Conservation (phyloP, 768 basidiomycete genomes). For the Kwoniella botswanensis region DNA sequence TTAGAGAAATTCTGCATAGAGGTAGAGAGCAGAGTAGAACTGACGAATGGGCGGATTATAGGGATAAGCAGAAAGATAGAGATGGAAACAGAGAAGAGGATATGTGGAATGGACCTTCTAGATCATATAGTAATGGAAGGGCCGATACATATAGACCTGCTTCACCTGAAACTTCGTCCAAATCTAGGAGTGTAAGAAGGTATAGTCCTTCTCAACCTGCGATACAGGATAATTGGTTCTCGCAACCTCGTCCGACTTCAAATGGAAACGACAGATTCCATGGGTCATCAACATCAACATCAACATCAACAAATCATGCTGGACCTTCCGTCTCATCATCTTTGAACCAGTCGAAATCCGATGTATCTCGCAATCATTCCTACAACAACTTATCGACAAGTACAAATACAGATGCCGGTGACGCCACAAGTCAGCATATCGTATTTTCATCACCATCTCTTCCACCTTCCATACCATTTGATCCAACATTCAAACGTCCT, state of each 20-base stretch:
- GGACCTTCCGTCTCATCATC: neutral
- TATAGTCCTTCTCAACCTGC: slow-evolving; percentile 13
- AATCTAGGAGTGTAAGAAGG: neutral
- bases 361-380: neutral
- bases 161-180: too few species aligned
- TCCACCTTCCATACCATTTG: neutral
- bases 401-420: too few species aligned
- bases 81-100: neutral
- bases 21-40: neutral
- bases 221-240: neutral
- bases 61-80: neutral
- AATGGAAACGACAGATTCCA: neutral
- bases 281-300: neutral
- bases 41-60: neutral
- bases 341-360: neutral
- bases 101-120: neutral
- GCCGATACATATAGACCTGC: neutral
- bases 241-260: neutral
- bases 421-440: neutral
- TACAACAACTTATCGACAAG: too few species aligned
- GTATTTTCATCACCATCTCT: neutral
- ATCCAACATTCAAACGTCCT: neutral
- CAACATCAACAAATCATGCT: neutral
- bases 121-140: neutral
- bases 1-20: neutral